phyloP scores from a whole-genome alignment of 1,284 basidiomycete species.

The Cryptococcus sp. region DNA sequence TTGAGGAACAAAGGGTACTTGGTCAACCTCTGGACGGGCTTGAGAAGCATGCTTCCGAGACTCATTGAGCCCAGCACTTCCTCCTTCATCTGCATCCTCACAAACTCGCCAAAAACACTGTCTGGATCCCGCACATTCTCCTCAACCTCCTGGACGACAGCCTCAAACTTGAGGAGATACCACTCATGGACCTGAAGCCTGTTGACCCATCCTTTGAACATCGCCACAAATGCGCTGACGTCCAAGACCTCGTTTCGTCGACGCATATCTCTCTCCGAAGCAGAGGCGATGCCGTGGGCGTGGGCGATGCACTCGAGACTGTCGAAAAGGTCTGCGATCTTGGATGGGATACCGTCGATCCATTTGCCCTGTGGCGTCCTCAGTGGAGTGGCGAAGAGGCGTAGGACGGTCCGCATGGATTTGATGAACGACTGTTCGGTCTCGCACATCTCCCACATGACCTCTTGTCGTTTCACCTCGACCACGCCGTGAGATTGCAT shows the following conservation, averaged over 20 bases:
- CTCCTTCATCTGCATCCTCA: conserved; percentile 70
- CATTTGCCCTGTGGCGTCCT: conserved; percentile 68
- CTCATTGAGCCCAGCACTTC: conserved; percentile 67
- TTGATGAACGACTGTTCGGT: conserved; percentile 71
- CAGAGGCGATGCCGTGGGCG: conserved; percentile 67
- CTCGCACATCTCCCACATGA: conserved; percentile 67
- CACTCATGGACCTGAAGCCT: conserved; percentile 78
- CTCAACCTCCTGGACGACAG: conserved; percentile 62
- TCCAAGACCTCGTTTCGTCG: conserved; percentile 40
- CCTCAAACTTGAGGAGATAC: conserved; percentile 73
- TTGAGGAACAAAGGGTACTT: conserved; percentile 73
- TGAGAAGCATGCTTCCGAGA: conserved; percentile 68
- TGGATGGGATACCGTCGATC: conserved; percentile 72
- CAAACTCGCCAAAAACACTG: conserved; percentile 79
- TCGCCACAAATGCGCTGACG: conserved; percentile 61
- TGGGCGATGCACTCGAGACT: conserved; percentile 81
- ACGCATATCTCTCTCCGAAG: conserved; percentile 58
- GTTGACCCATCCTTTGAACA: conserved; percentile 63
- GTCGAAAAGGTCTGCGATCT: conserved; percentile 72
- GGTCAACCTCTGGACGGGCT: conserved; percentile 72
- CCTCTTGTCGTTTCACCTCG: conserved; percentile 66
- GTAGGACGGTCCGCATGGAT: conserved; percentile 65
- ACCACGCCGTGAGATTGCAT: conserved; percentile 50
- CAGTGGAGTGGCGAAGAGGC: conserved; percentile 72
- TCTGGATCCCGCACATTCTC: conserved; percentile 59